A percentile compares a stretch with the other conserved stretches of the same genome.
phyloP scores from a whole-genome alignment of 768 basidiomycete genomes.

The Aureoboletus auriporus region DNA sequence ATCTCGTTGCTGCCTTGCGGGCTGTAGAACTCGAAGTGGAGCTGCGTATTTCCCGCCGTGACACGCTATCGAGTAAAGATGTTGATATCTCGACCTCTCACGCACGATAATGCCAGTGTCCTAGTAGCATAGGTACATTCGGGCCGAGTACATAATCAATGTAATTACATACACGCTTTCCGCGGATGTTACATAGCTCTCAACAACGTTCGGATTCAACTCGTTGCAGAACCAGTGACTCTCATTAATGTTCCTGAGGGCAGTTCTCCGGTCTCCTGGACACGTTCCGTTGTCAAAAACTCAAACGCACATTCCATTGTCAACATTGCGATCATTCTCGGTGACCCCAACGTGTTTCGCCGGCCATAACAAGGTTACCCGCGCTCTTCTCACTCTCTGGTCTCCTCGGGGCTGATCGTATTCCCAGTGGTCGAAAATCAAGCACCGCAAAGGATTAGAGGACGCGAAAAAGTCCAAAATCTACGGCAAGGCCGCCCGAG shows the following conservation, averaged over 20 bases:
- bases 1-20: slow-evolving; percentile 65
- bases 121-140: too few relatives aligned
- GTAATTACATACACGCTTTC: too few relatives aligned
- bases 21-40: slow-evolving; percentile 52
- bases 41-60: slow-evolving; percentile 1
- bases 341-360: slow-evolving; percentile 23
- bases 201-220: too few relatives aligned
- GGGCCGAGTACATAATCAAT: too few relatives aligned
- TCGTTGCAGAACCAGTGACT: too few relatives aligned
- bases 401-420: slow-evolving; percentile 4
- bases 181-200: too few relatives aligned
- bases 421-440: slow-evolving; percentile 72
- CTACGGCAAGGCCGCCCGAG: slow-evolving; percentile 53
- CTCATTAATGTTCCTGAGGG: slow-evolving; percentile 9
- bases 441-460: slow-evolving; percentile 62
- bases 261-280: background rate
- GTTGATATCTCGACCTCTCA: background rate
- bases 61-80: slow-evolving; percentile 9
- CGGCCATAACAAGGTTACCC: slow-evolving; percentile 40
- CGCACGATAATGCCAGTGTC: too few relatives aligned
- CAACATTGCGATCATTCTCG: slow-evolving; percentile 23
- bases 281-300: slow-evolving; percentile 1
- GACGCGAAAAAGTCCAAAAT: slow-evolving; percentile 57
- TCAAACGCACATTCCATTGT: background rate
- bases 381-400: background rate